Percentiles rank a stretch among this genome's conserved stretches.
Conservation (phyloP, 2,329 filamentous ascomycete species). For the Dryadomyces sulphureus region DNA sequence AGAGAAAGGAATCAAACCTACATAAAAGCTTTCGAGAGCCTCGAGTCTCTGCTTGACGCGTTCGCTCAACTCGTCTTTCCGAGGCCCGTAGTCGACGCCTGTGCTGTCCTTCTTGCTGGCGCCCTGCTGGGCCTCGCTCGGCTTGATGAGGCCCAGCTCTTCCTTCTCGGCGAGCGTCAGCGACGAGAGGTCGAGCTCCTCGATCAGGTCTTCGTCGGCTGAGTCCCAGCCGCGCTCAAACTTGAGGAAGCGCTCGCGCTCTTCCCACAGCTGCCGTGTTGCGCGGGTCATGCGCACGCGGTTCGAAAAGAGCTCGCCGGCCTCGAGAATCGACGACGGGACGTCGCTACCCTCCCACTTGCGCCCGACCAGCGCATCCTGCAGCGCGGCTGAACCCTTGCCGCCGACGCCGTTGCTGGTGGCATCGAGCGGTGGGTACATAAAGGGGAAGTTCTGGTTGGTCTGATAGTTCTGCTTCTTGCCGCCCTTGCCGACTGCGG, state of each 20-base stretch:
- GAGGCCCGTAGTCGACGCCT: slow-evolving; percentile 35
- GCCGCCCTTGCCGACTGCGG: slow-evolving; percentile 73
- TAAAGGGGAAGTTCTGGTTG: slow-evolving; percentile 95
- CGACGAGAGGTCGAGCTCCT: slow-evolving; percentile 23
- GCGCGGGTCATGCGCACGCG: slow-evolving; percentile 84
- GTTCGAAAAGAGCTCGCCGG: slow-evolving; percentile 78
- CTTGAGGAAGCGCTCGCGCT: slow-evolving; percentile 79
- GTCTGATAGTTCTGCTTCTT: slow-evolving; percentile 99
- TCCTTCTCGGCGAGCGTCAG: slow-evolving; percentile 27
- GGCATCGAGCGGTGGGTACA: slow-evolving; percentile 86
- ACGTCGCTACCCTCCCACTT: slow-evolving; percentile 92
- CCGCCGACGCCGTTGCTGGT: slow-evolving; percentile 82
- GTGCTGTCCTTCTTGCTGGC: background rate
- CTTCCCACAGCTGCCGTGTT: slow-evolving; percentile 88
- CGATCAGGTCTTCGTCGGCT: slow-evolving; percentile 25
- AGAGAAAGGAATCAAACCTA: slow-evolving; percentile 29
- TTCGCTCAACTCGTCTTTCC: slow-evolving; percentile 29
- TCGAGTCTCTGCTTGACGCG: slow-evolving; percentile 49
- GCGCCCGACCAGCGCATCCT: slow-evolving; percentile 65
- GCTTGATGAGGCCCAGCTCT: slow-evolving; percentile 30
- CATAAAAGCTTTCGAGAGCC: slow-evolving; percentile 73
- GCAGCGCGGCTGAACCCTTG: slow-evolving; percentile 68
- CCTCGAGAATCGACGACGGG: slow-evolving; percentile 86
- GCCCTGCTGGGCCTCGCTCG: slow-evolving; percentile 12
- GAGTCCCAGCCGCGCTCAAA: slow-evolving; percentile 81